Conservation (phyloP, 2,329 filamentous ascomycete species). For the Sphaerulina populicola region DNA sequence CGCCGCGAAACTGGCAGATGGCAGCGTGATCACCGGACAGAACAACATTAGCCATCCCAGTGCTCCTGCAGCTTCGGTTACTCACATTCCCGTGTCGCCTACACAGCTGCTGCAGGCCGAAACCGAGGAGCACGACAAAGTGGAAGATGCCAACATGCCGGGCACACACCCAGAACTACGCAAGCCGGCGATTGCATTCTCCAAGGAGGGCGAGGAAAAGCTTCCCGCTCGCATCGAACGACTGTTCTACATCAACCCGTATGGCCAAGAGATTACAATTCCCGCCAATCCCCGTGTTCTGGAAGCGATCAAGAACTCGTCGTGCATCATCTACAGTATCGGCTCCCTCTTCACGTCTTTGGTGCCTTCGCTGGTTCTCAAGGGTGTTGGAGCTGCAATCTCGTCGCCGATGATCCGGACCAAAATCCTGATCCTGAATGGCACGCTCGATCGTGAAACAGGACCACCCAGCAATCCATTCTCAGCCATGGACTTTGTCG, state of each 20-base stretch:
- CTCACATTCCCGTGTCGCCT: constrained; percentile 22
- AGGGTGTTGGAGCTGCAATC: constrained; percentile 60
- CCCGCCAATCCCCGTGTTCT: constrained; percentile 74
- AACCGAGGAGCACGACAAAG: constrained; percentile 52
- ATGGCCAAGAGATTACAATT: constrained; percentile 89
- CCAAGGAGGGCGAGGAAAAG: constrained; percentile 65
- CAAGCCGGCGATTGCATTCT: constrained; percentile 72
- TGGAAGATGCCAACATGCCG: constrained; percentile 73
- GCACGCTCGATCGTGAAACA: constrained; percentile 76
- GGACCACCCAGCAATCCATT: constrained; percentile 59
- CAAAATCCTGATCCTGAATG: constrained; percentile 81
- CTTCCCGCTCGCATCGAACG: constrained; percentile 68
- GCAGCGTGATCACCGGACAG: constrained; percentile 74
- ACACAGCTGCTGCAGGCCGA: constrained; percentile 28
- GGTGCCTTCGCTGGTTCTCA: constrained; percentile 70
- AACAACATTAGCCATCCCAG: constrained; percentile 86
- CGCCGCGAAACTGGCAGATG: constrained; percentile 68
- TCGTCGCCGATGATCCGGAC: constrained; percentile 47
- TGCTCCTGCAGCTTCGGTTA: constrained; percentile 41
- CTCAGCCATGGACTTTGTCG: constrained; percentile 71
- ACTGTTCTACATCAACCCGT: constrained; percentile 97
- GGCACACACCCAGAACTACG: constrained; percentile 73
- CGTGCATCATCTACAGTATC: constrained; percentile 78
- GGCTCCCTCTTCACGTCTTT: constrained; percentile 90
- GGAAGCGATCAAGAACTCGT: constrained; percentile 54